Percentiles rank a stretch among this genome's conserved stretches.
phyloP scores from a whole-genome alignment of 257 asterid genomes.

The Orobanche coerulescens region DNA sequence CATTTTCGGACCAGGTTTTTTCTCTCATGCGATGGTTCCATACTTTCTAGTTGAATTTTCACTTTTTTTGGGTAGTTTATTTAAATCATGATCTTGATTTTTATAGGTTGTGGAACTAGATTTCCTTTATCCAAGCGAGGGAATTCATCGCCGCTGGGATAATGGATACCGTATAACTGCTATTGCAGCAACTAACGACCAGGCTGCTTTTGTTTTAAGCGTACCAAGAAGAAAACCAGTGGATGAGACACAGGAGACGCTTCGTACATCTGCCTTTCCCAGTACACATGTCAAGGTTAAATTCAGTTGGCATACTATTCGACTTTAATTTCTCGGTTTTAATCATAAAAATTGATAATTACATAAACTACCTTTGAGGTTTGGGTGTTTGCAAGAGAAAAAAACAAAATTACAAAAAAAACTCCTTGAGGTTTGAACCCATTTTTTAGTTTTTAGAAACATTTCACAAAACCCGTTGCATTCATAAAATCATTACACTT shows the following conservation, averaged over 20 bases:
- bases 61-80: background rate
- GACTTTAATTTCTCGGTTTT: background rate
- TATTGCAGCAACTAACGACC: slow-evolving; percentile 71
- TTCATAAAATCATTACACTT: too few species aligned
- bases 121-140: slow-evolving; percentile 85
- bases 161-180: slow-evolving; percentile 71
- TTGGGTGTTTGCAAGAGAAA: too few species aligned
- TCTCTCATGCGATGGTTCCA: background rate
- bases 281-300: slow-evolving; percentile 63
- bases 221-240: slow-evolving; percentile 49
- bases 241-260: slow-evolving; percentile 87
- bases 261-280: slow-evolving; percentile 81
- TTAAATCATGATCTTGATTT: background rate
- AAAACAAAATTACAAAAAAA: too few species aligned
- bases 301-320: background rate
- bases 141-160: slow-evolving; percentile 79
- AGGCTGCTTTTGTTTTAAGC: slow-evolving; percentile 65
- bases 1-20: slow-evolving; percentile 67
- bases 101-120: slow-evolving; percentile 43
- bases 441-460: too few species aligned
- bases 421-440: too few species aligned
- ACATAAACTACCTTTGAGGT: background rate
- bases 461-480: too few species aligned
- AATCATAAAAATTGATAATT: background rate
- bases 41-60: background rate